Base-by-base conservation (phyloP, 2,329 filamentous ascomycete species). In the Colletotrichum liriopes region DNA sequence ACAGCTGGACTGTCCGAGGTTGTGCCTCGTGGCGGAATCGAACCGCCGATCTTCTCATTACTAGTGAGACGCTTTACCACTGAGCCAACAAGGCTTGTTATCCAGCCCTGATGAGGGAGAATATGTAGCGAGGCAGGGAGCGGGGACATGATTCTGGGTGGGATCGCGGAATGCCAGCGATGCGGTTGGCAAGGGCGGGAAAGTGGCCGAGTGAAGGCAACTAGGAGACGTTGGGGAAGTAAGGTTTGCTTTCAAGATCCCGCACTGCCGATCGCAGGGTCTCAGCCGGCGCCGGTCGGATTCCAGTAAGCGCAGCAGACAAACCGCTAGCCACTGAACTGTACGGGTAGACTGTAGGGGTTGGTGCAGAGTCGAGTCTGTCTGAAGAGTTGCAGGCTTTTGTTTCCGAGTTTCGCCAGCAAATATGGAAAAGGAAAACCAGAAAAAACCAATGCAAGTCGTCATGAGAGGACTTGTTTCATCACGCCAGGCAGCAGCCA, bases 61-160 rank as follows among this genome's bases (percentile, higher is more conserved):
- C 73, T 74, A 74, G 73, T 74, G 73, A 74, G 63, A 65, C 73
- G 73, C 73, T 74, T 59, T 74, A 74, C 73, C 73, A 74, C 73
- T 74, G 45, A 74, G 73, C 73, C 73, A 74, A 74, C 73, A 73
- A 73, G 73, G 73, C 73, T 54, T 71, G 58, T 1, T 35, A 1
- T 1, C 0, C 0, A 0, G 8, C 0, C 0, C 0, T 9, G 6
- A 14, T 8, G 12, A 32, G n/a, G 5, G 7, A 18, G 4, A 41
- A 63, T 52, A 63, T 52, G 16, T 52, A 52, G 45, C 16, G 35
- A n/a, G 47, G 8, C 1, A 5, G 9, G 14, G 8, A 20, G 18
- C 1, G 5, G n/a, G 49, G 51, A 6, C 9, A 12, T 2, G 2
- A 23, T 23, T 16, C 8, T 8, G 2, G 20, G 35, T 26, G 54